Evolutionary conservation across 202 grass and related monocot genomes (phyloP), one percentile per base, ranked within the genome.

Genomic region (Cymbopogon flexuosus): DNA sequence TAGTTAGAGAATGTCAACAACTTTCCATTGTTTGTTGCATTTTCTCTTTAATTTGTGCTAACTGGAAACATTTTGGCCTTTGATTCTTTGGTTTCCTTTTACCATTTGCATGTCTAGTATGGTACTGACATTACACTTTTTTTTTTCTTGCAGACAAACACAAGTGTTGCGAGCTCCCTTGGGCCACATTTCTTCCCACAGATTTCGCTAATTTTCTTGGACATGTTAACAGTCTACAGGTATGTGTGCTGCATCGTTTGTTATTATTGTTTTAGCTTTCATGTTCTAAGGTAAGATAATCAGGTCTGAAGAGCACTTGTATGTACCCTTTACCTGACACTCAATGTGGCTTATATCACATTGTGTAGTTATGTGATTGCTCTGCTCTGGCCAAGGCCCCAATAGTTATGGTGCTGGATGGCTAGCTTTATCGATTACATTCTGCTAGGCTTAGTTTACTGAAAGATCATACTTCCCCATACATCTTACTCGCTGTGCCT

Each of bases 191-290:
- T 99, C 75, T 99, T 99, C 62, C 86, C 96, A 5, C 93, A 99
- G 87, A 95, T 99, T 74, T 90, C 93, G 24, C 74, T 99, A 51
- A 92, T 99, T 79, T 99, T 99, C 83, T 70, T 99, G 66, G 96
- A 99, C 85, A 96, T 99, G 96, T 71, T 99, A 58, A 99, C 93
- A 24, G 93, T 99, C 19, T 99, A 99, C 89, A 96, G 96, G 96
- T 93, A 90, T 11, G 10, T 76, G 5, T 80, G 79, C 79, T 62
- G 31, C 65, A 54, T 58, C 14, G 10, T 69, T 18, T 18, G 10
- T 7, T 16, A 72, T 77, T 41, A 11, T 22, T 56, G 33, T 65
- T 52, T 66, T 81, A 39, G 11, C 29, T 82, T 33, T 47, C 64
- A 81, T 76, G 10, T 83, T 40, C 15, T 22, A 11, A 47, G 39